A percentile compares a stretch with the other conserved stretches of the same genome.
These are phyloP conservation scores for Acanthamoeba royreba DNA, from an alignment of 208 protist species.

Conservation along the genomic window DNA sequence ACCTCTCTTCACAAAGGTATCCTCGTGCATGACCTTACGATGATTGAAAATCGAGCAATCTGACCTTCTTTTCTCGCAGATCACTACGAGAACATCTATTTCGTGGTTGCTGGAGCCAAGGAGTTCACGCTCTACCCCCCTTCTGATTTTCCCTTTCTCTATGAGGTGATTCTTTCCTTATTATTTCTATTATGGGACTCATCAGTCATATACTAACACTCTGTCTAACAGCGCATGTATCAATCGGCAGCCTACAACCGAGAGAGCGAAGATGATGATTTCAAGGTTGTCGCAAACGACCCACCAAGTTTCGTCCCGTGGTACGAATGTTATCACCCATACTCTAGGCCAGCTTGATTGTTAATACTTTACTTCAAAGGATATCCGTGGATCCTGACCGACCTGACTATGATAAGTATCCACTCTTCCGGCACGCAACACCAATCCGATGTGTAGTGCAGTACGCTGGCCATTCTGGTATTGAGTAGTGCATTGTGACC, in stretches of 20 bases:
- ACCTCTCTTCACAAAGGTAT: conserved; percentile 63
- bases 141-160: conserved; percentile 65
- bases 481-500: background rate
- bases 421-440: background rate
- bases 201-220: background rate
- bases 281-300: background rate
- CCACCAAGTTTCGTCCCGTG: background rate
- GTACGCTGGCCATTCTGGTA: background rate
- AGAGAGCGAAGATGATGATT: background rate
- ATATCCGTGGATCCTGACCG: background rate
- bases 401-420: conserved; percentile 8
- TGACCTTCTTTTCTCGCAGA: conserved; percentile 37
- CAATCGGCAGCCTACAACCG: background rate
- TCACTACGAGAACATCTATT: conserved; percentile 73
- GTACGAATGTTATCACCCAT: background rate
- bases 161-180: background rate
- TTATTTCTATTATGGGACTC: background rate
- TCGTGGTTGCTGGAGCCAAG: conserved; percentile 64
- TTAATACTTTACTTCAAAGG: too few relatives aligned
- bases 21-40: background rate
- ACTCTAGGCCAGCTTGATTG: too few relatives aligned
- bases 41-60: too few relatives aligned
- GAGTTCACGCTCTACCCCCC: conserved; percentile 69
- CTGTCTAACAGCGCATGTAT: background rate
- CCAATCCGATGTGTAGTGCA: background rate